Base-by-base conservation (phyloP, 2,329 filamentous ascomycete species). In the Teratosphaeria gauchensis region DNA sequence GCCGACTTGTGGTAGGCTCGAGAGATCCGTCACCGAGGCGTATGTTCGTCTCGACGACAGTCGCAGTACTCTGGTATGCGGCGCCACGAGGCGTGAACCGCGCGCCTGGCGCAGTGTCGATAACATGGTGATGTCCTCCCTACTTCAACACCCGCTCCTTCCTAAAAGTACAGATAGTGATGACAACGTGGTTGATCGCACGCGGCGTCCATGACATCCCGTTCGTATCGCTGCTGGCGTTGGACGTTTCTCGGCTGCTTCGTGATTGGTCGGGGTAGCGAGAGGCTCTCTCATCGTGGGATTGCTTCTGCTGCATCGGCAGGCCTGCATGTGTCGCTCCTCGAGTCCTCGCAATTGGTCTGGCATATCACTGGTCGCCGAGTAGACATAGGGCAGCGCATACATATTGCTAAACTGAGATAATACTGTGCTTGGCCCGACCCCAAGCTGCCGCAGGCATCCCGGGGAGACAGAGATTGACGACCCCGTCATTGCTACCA, bases 1-100 rank as follows among this genome's bases (percentile, higher is more conserved):
- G 70, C 94, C 94, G 1, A 88, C 82, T 62, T 84, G 85, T 5
- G 92, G 91, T 65, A 88, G 88, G 67, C 83, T 84, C 56, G 86
- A 82, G 63, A 94, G 79, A 70, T 90, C 87, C 19, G 89, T 90
- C 53, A 92, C 84, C 55, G 89, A 87, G 66, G 84, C 80, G 72
- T 81, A 80, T 56, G 66, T 67, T 31, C 51, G 3, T 16, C 56
- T 28, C 4, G 21, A 5, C 4, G 61, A 53, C 33, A 42, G 54
- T 9, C 42, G 24, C 11, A 60, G 58, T 16, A 57, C 33, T 35
- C 65, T 64, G 51, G 63, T 57, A 38, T 62, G 60, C 33, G 65
- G 66, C 31, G 63, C 58, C 46, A 63, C 62, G 55, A 62, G 56
- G 59, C 64, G 65, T 57, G 63, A 59, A 28, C 60, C 59, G 33